Percentiles rank a stretch among this genome's conserved stretches.
Evolutionary conservation across 176 grass and related monocot genomes (phyloP).

Genomic region (Neostapfia colusana): DNA sequence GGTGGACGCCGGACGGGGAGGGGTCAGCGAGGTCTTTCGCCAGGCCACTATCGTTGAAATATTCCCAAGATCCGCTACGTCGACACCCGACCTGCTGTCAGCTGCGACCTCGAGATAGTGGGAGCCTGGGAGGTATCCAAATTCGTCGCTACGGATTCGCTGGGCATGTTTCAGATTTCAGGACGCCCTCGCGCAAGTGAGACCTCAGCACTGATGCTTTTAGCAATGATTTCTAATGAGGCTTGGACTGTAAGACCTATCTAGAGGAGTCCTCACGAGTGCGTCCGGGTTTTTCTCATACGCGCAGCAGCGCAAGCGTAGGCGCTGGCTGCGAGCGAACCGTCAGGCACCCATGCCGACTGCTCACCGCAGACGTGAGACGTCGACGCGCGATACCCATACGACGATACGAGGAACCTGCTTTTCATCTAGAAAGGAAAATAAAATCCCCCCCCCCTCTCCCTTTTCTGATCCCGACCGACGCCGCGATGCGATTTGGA

Average conservation of each 20-base stretch:
- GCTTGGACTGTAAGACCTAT: too few relatives aligned
- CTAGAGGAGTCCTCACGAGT: too few relatives aligned
- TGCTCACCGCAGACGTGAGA: too few relatives aligned
- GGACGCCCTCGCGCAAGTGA: too few relatives aligned
- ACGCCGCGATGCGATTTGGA: not conserved
- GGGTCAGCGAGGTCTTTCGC: constrained; percentile 2
- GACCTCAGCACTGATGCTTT: not conserved
- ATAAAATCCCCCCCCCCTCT: too few relatives aligned
- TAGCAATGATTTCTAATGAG: not conserved
- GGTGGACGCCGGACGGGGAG: not conserved
- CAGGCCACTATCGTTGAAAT: constrained; percentile 38
- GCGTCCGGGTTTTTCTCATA: not conserved
- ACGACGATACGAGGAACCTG: too few relatives aligned
- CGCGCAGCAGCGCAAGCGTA: not conserved
- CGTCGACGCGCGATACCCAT: too few relatives aligned
- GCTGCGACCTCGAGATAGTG: not conserved
- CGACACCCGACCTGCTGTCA: constrained; percentile 2
- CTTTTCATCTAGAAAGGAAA: too few relatives aligned
- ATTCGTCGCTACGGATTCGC: not conserved
- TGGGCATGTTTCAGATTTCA: not conserved
- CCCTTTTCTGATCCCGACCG: too few relatives aligned
- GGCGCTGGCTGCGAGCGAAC: too few relatives aligned
- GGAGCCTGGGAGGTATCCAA: not conserved
- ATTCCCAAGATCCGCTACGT: not conserved
- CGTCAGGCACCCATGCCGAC: too few relatives aligned